Evolutionary conservation across 352 stramenopile species (phyloP).

Genomic region (Globisporangium polare): DNA sequence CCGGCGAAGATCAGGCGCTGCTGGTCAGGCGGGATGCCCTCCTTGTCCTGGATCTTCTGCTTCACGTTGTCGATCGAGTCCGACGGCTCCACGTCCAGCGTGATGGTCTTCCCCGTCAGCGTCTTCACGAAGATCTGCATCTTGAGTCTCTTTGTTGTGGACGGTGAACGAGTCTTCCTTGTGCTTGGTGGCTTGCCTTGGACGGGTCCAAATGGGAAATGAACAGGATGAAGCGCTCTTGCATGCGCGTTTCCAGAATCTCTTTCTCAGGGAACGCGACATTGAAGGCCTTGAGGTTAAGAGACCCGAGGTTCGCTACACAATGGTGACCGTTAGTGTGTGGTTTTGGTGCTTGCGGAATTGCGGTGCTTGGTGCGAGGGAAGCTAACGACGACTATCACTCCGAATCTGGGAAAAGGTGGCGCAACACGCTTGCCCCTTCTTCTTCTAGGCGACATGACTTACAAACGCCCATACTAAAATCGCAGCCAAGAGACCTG

Average conservation of each 20-base stretch:
- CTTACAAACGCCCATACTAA: not conserved
- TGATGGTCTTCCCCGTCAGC: constrained; percentile 91
- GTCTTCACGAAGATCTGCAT: constrained; percentile 94
- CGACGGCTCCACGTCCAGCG: constrained; percentile 89
- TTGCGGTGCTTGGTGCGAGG: not conserved
- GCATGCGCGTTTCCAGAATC: not conserved
- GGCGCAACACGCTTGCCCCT: not conserved
- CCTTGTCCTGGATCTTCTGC: constrained; percentile 92
- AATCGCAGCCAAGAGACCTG: not conserved
- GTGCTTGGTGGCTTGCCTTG: constrained; percentile 6
- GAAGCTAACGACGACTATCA: constrained; percentile 6
- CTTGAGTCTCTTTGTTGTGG: constrained; percentile 90
- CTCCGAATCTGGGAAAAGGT: constrained; percentile 10
- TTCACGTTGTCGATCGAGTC: constrained; percentile 97
- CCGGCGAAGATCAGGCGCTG: constrained; percentile 95
- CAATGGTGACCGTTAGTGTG: too few relatives aligned
- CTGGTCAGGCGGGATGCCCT: constrained; percentile 93
- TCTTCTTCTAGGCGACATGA: constrained; percentile 13
- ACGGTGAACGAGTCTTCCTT: constrained; percentile 31
- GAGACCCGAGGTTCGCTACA: not conserved
- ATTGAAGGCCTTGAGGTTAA: not conserved
- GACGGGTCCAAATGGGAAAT: constrained; percentile 17
- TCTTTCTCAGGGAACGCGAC: not conserved
- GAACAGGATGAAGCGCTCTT: not conserved
- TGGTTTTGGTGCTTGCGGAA: not conserved